These are phyloP conservation scores for Lenwebbia sp. DNA, from an alignment of 345 rosid species.

Conservation along the genomic window DNA sequence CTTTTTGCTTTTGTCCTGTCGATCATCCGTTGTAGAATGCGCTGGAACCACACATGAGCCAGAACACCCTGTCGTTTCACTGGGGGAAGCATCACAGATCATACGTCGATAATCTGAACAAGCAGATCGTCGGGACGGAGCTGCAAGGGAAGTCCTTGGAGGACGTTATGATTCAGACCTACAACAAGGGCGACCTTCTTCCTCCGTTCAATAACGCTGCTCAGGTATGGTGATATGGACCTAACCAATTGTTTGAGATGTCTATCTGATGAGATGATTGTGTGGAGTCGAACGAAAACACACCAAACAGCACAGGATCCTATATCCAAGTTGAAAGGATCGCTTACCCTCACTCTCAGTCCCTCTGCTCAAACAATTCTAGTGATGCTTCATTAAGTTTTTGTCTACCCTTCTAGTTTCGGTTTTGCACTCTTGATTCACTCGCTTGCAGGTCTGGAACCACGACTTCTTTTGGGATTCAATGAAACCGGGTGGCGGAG, in stretches of 20 bases:
- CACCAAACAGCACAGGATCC: fast-evolving
- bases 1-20: background rate
- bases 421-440: background rate
- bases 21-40: constrained; percentile 34
- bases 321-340: background rate
- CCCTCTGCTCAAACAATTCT: background rate
- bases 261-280: background rate
- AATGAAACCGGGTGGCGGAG: constrained; percentile 88
- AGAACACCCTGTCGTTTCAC: constrained; percentile 64
- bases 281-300: background rate
- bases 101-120: constrained; percentile 81
- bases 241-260: background rate
- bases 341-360: background rate
- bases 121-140: constrained; percentile 66
- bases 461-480: constrained; percentile 95
- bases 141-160: constrained; percentile 47
- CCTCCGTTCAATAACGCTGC: constrained; percentile 95
- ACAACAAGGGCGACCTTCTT: constrained; percentile 68
- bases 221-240: constrained; percentile 14
- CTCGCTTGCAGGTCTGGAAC: constrained; percentile 70
- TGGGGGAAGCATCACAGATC: constrained; percentile 95
- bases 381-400: background rate
- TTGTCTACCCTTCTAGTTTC: background rate
- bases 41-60: constrained; percentile 87
- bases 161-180: constrained; percentile 42